phyloP scores from a whole-genome alignment of 1,139 yeast species.

The Magnusiomyces tetraspermus region DNA sequence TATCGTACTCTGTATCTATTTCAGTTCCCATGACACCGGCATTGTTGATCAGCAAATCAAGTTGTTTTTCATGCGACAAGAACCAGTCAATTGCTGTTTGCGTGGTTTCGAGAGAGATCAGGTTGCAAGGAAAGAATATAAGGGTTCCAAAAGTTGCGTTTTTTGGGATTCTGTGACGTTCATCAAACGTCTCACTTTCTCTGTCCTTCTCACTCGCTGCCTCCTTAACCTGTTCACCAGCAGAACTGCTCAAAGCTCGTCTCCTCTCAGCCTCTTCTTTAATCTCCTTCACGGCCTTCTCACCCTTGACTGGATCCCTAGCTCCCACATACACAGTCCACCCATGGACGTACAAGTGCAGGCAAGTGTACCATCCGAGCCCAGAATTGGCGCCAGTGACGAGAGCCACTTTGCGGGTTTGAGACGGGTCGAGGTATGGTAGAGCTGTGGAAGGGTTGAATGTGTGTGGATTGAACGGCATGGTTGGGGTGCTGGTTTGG shows the following conservation, averaged over 20 bases:
- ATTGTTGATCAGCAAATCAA: conserved; percentile 63
- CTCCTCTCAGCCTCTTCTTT: conserved; percentile 41
- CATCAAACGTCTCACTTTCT: no score
- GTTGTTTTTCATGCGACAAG: conserved; percentile 37
- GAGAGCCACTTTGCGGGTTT: conserved; percentile 46
- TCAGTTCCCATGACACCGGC: conserved; percentile 83
- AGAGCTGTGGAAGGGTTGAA: conserved; percentile 22
- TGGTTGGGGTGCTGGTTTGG: no score
- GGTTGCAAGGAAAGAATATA: conserved; percentile 51
- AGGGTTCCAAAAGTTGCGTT: conserved; percentile 44
- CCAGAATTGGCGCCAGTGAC: conserved; percentile 80
- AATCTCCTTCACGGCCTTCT: conserved; percentile 47
- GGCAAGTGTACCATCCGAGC: conserved; percentile 65
- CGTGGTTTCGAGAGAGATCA: conserved; percentile 50
- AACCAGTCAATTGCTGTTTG: conserved; percentile 46
- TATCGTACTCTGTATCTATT: conserved; percentile 51
- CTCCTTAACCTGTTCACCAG: no score
- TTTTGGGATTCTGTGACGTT: no score
- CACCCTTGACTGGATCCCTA: conserved; percentile 47
- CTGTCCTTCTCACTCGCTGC: no score
- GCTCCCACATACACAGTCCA: conserved; percentile 67
- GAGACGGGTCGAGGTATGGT: conserved; percentile 20
- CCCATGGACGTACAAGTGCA: conserved; percentile 74
- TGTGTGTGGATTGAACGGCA: no score
- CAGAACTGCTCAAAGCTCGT: no score